Conservation (phyloP, 2,329 filamentous ascomycete species). For the Stagonosporopsis vannaccii region DNA sequence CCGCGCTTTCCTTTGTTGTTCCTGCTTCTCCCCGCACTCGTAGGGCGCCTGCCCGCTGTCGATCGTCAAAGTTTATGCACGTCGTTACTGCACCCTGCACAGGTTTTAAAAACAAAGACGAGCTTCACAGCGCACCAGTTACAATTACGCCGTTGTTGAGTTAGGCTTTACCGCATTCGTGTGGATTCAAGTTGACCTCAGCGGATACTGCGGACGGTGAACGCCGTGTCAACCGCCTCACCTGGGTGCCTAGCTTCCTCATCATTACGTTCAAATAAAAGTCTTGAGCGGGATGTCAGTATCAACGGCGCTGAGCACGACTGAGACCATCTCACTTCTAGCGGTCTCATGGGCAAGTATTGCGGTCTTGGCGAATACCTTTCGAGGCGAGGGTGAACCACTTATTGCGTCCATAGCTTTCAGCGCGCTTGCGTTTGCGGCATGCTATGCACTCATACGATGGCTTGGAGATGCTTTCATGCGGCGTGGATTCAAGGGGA, state of each 20-base stretch:
- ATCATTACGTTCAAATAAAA: slow-evolving; percentile 8
- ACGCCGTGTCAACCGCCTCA: slow-evolving; percentile 5
- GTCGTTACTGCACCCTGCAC: slow-evolving; percentile 11
- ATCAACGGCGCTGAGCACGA: slow-evolving; percentile 55
- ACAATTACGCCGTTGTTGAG: slow-evolving; percentile 1
- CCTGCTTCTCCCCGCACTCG: slow-evolving; percentile 20
- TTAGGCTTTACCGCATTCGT: slow-evolving; percentile 12
- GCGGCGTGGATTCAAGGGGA: slow-evolving; percentile 85
- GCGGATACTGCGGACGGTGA: slow-evolving; percentile 10
- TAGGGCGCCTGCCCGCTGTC: slow-evolving; percentile 12
- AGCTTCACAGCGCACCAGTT: slow-evolving; percentile 3
- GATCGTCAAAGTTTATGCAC: slow-evolving; percentile 21
- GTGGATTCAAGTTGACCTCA: slow-evolving; percentile 12
- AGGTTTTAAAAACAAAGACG: slow-evolving; percentile 4
- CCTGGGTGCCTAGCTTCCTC: slow-evolving; percentile 22
- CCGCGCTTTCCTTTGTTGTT: slow-evolving; percentile 24
- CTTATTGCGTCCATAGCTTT: slow-evolving; percentile 88
- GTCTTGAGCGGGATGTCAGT: slow-evolving; percentile 17
- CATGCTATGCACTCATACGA: slow-evolving; percentile 84
- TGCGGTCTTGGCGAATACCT: slow-evolving; percentile 79
- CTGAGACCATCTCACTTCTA: slow-evolving; percentile 65
- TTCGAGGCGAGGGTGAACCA: slow-evolving; percentile 84
- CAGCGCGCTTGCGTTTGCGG: slow-evolving; percentile 81
- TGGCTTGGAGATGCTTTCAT: slow-evolving; percentile 94
- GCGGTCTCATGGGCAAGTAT: slow-evolving; percentile 73